Evolutionary conservation across 306 rosid species (phyloP), one percentile per base, ranked within the genome.

Genomic region (Trifolium fragiferum): DNA sequence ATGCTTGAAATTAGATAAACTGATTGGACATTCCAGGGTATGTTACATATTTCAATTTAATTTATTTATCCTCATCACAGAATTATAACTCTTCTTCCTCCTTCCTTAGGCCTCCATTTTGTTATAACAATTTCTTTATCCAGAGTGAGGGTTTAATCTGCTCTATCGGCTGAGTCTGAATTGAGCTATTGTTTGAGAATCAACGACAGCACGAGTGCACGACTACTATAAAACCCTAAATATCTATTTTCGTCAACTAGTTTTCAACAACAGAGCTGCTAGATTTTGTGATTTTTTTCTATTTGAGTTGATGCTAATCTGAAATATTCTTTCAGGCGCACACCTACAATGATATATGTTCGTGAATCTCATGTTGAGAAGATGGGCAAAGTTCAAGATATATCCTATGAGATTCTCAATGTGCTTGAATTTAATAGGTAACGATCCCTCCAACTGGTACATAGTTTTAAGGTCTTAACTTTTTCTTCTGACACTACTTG

Each of bases 401-500:
- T 79, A 76, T 62, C 92, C 75, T 93, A 93, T 30, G 98, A 93
- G 84, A 89, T 93, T 88, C 83, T 93, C 72, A 93, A 93, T 82
- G 98, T 93, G 32, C 98, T 93, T 2, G 98, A 93, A 87, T 93
- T 93, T 82, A 93, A 93, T 74, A 93, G 98, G 98, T 93, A 59
- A 15, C 55, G n/a, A 10, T 72, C 37, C 54, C 67, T 74, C 55
- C 33, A 44, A 47, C 35, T 7, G 51, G 43, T 44, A 35, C 40
- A 11, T 51, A 15, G 33, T 57, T 68, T 43, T 64, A 53, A 41
- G 53, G 47, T 44, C 55, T 33, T 10, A 32, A 70, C 46, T 32
- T 66, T 60, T 25, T 73, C 21, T 60, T 46, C 55, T 70, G 50
- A 83, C 20, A 62, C 72, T 55, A 51, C 69, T 72, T 83, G 49